A percentile compares a stretch with the other conserved stretches of the same genome.
phyloP scores from a whole-genome alignment of 169 alveolate species.

The Plasmodium sp. region DNA sequence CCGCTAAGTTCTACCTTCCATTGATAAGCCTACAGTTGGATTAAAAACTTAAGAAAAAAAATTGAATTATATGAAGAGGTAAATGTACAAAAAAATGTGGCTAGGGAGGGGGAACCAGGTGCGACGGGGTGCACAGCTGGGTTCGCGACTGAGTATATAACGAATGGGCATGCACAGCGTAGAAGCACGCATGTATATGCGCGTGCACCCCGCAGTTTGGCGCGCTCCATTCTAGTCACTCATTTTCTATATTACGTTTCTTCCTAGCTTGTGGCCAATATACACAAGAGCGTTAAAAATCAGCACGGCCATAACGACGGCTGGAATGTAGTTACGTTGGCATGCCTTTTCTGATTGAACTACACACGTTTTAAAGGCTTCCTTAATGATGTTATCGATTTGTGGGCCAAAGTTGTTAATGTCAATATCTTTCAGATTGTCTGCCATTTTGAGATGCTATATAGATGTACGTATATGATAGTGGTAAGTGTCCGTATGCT shows the following conservation, averaged over 20 bases:
- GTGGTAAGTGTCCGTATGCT: neutral
- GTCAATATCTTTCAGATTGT: neutral
- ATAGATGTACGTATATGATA: neutral
- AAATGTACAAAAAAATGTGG: neutral
- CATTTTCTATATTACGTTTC: constrained; percentile 16
- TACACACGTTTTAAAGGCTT: constrained; percentile 12
- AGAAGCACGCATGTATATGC: neutral
- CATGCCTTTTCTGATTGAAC: neutral
- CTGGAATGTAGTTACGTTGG: constrained; percentile 22
- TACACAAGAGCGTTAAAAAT: constrained; percentile 17
- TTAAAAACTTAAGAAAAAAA: neutral
- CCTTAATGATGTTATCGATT: neutral
- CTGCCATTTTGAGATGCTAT: neutral
- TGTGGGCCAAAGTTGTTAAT: neutral
- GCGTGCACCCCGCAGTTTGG: neutral
- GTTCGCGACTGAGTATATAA: neutral
- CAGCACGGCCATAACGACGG: constrained; percentile 1
- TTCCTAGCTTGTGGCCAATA: constrained; percentile 10
- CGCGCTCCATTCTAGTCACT: neutral
- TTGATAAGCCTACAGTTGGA: neutral
- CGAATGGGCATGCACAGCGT: neutral
- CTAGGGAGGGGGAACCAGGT: neutral
- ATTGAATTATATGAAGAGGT: neutral
- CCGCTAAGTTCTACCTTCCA: neutral
- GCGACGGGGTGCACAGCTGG: neutral